These are phyloP conservation scores for Metarhizium anisopliae DNA, from an alignment of 2,329 filamentous ascomycete genomes.

Conservation along the genomic window DNA sequence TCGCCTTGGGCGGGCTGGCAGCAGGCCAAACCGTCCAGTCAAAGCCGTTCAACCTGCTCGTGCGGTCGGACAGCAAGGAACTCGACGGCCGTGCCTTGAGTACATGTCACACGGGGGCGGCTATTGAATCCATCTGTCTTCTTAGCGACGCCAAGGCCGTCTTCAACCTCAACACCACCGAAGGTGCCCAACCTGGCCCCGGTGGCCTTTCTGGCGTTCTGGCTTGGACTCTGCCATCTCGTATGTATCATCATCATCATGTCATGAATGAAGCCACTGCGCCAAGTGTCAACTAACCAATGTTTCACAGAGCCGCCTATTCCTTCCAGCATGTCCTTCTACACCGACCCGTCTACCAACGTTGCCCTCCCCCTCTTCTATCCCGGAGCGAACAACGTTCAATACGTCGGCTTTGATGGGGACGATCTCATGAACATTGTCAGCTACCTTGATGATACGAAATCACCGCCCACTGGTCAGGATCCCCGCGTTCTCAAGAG, in stretches of 20 bases:
- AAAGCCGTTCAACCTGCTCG: slow-evolving; percentile 12
- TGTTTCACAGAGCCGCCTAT: neutral
- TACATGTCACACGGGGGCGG: slow-evolving; percentile 13
- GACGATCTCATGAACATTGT: slow-evolving; percentile 7
- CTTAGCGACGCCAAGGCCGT: neutral
- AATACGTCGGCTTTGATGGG: slow-evolving; percentile 16
- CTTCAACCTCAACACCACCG: slow-evolving; percentile 11
- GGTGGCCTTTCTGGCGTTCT: slow-evolving; percentile 7
- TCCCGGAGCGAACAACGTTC: slow-evolving; percentile 10
- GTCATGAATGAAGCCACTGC: too few relatives aligned
- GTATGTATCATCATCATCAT: neutral
- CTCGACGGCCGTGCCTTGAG: slow-evolving; percentile 9
- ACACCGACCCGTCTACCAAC: slow-evolving; percentile 13
- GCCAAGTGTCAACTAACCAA: neutral
- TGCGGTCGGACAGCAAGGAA: slow-evolving; percentile 8
- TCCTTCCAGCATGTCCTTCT: slow-evolving; percentile 10
- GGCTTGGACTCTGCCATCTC: slow-evolving; percentile 6
- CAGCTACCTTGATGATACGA: slow-evolving; percentile 12
- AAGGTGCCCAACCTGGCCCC: slow-evolving; percentile 4
- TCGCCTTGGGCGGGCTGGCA: slow-evolving; percentile 6
- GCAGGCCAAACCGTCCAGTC: slow-evolving; percentile 10
- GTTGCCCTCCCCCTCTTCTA: slow-evolving; percentile 12
- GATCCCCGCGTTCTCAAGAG: slow-evolving; percentile 6
- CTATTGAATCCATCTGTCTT: slow-evolving; percentile 13
- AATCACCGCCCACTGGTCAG: slow-evolving; percentile 1